A percentile compares a stretch with the other conserved stretches of the same genome.
Conservation (phyloP, 1,284 basidiomycete species). For the Boletus mariae region DNA sequence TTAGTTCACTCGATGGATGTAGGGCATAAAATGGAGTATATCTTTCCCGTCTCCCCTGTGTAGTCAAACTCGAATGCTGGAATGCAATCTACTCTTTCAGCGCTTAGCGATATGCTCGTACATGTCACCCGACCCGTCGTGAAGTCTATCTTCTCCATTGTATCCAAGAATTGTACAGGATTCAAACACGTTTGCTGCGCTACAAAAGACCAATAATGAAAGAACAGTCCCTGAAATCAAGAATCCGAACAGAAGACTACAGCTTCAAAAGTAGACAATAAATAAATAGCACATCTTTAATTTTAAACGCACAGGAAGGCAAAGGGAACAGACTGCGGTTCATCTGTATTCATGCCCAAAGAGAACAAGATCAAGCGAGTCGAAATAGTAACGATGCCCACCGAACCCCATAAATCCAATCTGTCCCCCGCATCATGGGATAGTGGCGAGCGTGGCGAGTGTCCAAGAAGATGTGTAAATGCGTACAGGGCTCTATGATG, state of each 20-base stretch:
- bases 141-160: neutral
- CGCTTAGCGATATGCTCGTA: neutral
- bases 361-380: neutral
- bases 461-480: neutral
- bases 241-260: neutral
- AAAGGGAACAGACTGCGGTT: neutral
- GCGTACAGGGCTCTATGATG: conserved; percentile 4
- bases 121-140: neutral
- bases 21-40: conserved; percentile 7
- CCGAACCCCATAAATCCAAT: neutral
- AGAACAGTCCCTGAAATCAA: neutral
- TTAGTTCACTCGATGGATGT: neutral
- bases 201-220: neutral
- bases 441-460: neutral
- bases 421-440: too few relatives aligned
- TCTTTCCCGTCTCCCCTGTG: conserved; percentile 3
- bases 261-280: neutral
- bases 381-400: neutral
- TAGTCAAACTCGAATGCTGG: conserved; percentile 9
- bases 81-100: conserved; percentile 8
- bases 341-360: neutral
- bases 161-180: neutral
- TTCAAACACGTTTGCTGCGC: neutral
- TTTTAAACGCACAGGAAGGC: neutral
- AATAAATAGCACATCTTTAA: neutral